A percentile compares a stretch with the other conserved stretches of the same genome.
phyloP scores from a whole-genome alignment of 148 eudicot species.

The Camellia sinensis region DNA sequence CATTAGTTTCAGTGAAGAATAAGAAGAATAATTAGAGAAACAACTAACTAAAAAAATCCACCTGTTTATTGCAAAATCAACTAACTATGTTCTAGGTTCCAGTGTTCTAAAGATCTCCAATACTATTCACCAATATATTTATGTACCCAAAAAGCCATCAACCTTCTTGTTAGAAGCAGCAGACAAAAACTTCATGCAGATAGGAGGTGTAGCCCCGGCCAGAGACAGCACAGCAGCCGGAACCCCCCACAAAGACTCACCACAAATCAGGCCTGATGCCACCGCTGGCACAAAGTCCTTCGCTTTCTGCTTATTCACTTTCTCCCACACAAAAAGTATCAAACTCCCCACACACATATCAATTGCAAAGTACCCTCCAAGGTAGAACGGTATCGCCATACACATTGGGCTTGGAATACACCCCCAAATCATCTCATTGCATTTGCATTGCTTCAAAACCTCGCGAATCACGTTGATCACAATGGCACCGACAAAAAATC shows the following conservation, averaged over 20 bases:
- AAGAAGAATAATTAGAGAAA: no score
- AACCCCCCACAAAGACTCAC: constrained; percentile 35
- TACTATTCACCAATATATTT: neutral
- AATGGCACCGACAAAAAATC: constrained; percentile 21
- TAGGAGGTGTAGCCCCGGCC: neutral
- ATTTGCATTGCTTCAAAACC: constrained; percentile 19
- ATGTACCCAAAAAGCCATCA: constrained; percentile 6
- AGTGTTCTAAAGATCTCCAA: no score
- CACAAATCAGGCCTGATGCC: constrained; percentile 38
- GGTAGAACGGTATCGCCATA: constrained; percentile 42
- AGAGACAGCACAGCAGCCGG: constrained; percentile 30
- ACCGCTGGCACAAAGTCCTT: constrained; percentile 23
- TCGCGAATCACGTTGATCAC: constrained; percentile 9
- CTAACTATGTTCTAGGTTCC: no score
- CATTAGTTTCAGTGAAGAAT: neutral
- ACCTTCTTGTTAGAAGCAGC: constrained; percentile 19
- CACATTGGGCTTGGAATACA: constrained; percentile 39
- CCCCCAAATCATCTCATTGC: constrained; percentile 21
- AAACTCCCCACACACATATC: constrained; percentile 41
- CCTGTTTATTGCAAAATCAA: neutral
- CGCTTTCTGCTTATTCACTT: constrained; percentile 22
- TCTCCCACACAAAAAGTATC: constrained; percentile 30
- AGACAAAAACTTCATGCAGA: constrained; percentile 21
- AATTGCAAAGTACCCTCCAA: constrained; percentile 33
- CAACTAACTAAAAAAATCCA: neutral